A percentile compares a stretch with the other conserved stretches of the same genome.
Conservation (phyloP, 371 early-diverging fungal species). For the Batkoa obscura region DNA sequence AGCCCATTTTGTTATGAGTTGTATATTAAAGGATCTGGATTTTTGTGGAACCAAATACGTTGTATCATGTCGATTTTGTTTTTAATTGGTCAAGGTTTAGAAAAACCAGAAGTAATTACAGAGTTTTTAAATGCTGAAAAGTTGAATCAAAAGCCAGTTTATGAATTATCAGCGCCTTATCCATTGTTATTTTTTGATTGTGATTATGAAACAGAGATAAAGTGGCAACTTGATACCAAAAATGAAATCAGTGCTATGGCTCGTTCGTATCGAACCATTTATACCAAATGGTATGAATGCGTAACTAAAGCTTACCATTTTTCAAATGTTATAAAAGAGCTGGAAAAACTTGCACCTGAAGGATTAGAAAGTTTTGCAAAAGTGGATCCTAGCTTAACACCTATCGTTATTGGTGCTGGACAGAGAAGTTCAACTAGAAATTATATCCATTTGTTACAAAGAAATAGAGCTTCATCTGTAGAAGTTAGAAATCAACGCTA, state of each 20-base stretch:
- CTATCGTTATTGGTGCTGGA: not conserved
- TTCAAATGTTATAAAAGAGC: not conserved
- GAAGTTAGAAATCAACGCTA: not conserved
- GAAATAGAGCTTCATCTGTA: not conserved
- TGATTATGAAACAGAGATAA: slow-evolving; percentile 30
- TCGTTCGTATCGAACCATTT: slow-evolving; percentile 1
- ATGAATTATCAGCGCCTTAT: slow-evolving; percentile 71
- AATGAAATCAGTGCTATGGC: not conserved
- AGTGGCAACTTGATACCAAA: not conserved
- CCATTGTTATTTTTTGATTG: slow-evolving; percentile 80
- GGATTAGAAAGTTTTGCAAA: not conserved
- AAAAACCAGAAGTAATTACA: slow-evolving; percentile 33
- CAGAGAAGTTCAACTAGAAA: not conserved
- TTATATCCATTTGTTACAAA: not conserved
- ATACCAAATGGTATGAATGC: slow-evolving; percentile 3
- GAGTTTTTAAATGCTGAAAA: slow-evolving; percentile 28
- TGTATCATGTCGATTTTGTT: slow-evolving; percentile 86
- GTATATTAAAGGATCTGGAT: slow-evolving; percentile 20
- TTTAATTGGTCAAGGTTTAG: slow-evolving; percentile 54
- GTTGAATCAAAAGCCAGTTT: slow-evolving; percentile 42
- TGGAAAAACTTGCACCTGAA: not conserved
- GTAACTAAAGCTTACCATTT: slow-evolving; percentile 5
- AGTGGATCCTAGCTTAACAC: not conserved
- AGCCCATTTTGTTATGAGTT: slow-evolving; percentile 5
- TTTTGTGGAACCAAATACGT: slow-evolving; percentile 94